Evolutionary conservation across 1,284 basidiomycete species (phyloP), one percentile per base, ranked within the genome.

Genomic region (Thelephora terrestris): DNA sequence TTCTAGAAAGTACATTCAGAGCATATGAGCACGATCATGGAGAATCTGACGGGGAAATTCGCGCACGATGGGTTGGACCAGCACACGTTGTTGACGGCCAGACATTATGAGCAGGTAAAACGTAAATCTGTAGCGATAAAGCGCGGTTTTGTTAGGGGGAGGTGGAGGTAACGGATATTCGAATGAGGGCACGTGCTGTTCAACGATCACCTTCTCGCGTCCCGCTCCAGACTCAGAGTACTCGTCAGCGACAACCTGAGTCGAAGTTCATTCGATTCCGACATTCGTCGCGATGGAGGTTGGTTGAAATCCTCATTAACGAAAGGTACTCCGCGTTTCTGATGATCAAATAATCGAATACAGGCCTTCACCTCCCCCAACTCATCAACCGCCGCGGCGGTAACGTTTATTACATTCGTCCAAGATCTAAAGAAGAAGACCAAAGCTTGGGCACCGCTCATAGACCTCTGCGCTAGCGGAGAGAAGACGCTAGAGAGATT

Each of bases 331-430:
- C 12, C 29, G 9, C 36, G 27, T 42, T 42, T 6, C 23, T 9
- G 44, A 44, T 5, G 23, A 42, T 24, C 20, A 47, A 44, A 43
- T 29, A 50, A 40, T 18, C n/a, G 3, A 40, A 18, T 43, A 7
- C 47, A 69, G 68, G 63, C 65, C 58, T 59, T 70, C 58, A 64
- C 66, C 73, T 78, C 71, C 71, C 68, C 64, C 63, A 87, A 85
- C 61, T 88, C 85, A 25, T 87, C 85, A 48, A 99, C 96, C 61
- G 95, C 94, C 36, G 93, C 94, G 53, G 93, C 96, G 62, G 96
- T 99, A 56, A 87, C 91, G 1, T 97, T 99, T 68, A 98, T 99
- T 68, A 99, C 96, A 21, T 97, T 97, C 63, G 94, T 99, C 1
- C 95, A 99, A 69, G 94, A 98, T 72, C 79, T 99, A 57, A 98